Evolutionary conservation across 129 eudicot genomes (phyloP).

Genomic region (Logfia minima): DNA sequence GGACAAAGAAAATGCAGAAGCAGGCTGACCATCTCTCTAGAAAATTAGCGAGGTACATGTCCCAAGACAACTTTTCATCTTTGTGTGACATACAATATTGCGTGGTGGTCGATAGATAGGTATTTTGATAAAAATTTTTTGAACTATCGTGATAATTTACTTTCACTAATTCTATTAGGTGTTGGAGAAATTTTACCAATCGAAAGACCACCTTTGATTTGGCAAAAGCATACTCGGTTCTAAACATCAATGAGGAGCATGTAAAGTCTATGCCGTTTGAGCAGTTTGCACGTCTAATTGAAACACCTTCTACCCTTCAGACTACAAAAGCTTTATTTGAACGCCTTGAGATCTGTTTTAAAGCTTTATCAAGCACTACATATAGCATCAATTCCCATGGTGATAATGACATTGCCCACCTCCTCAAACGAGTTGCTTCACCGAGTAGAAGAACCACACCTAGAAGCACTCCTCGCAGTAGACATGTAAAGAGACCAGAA

Average conservation of each 20-base stretch:
- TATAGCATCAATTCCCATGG: constrained; percentile 30
- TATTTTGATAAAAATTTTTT: not conserved
- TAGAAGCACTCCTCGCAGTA: constrained; percentile 37
- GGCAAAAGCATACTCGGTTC: constrained; percentile 52
- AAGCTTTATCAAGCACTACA: constrained; percentile 36
- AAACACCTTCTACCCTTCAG: constrained; percentile 59
- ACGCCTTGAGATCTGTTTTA: constrained; percentile 69
- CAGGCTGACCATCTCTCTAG: constrained; percentile 70
- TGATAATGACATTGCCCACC: constrained; percentile 73
- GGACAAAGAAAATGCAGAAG: constrained; percentile 58
- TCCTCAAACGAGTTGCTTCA: constrained; percentile 84
- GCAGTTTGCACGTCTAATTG: constrained; percentile 77
- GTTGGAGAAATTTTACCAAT: constrained; percentile 76
- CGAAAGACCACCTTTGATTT: constrained; percentile 61
- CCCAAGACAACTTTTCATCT: not conserved
- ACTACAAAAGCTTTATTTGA: constrained; percentile 76
- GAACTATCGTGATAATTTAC: not conserved
- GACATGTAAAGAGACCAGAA: constrained; percentile 44
- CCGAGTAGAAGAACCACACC: constrained; percentile 62
- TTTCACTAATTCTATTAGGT: constrained; percentile 42
- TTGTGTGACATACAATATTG: constrained; percentile 3
- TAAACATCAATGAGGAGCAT: constrained; percentile 56
- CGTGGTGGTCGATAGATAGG: not conserved
- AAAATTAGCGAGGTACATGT: constrained; percentile 67
- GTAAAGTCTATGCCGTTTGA: constrained; percentile 87